Evolutionary conservation across 1,284 basidiomycete species (phyloP).

Genomic region (Austropuccinia psidii): DNA sequence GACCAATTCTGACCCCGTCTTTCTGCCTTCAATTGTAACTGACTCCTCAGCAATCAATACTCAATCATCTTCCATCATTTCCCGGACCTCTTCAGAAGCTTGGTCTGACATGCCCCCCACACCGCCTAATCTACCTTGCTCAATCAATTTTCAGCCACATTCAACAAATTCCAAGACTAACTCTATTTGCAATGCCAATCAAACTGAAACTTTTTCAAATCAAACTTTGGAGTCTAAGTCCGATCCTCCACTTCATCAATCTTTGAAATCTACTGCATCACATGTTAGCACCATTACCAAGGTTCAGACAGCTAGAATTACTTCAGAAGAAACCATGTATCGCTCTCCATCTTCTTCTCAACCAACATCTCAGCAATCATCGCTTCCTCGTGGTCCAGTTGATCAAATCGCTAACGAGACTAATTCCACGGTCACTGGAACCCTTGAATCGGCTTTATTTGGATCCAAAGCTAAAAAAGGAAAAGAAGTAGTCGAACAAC

Average conservation of each 20-base stretch:
- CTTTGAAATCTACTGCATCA: not conserved
- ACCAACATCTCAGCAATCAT: not conserved
- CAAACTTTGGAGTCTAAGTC: not conserved
- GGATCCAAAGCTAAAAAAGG: conserved; percentile 37
- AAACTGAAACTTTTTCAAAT: too few species aligned
- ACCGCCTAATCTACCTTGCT: conserved; percentile 25
- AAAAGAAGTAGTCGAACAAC: conserved; percentile 35
- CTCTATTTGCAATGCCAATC: not conserved
- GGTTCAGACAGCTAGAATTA: conserved; percentile 26
- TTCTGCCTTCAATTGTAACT: conserved; percentile 29
- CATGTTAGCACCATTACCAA: conserved; percentile 10
- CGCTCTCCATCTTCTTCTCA: conserved; percentile 19
- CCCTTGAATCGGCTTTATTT: conserved; percentile 34
- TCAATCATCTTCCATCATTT: conserved; percentile 30
- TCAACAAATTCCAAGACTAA: not conserved
- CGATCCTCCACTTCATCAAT: conserved; percentile 7
- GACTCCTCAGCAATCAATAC: conserved; percentile 30
- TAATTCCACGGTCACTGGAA: not conserved
- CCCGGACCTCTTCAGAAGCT: conserved; percentile 35
- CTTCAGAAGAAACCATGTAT: conserved; percentile 38
- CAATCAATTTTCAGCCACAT: not conserved
- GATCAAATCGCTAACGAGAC: not conserved
- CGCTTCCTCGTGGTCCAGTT: not conserved
- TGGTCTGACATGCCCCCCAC: conserved; percentile 37
- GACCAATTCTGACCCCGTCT: not conserved